Percentiles rank a stretch among this genome's conserved stretches.
These are phyloP conservation scores for Austroboletus eburneus DNA, from an alignment of 768 basidiomycete species.

Conservation along the genomic window DNA sequence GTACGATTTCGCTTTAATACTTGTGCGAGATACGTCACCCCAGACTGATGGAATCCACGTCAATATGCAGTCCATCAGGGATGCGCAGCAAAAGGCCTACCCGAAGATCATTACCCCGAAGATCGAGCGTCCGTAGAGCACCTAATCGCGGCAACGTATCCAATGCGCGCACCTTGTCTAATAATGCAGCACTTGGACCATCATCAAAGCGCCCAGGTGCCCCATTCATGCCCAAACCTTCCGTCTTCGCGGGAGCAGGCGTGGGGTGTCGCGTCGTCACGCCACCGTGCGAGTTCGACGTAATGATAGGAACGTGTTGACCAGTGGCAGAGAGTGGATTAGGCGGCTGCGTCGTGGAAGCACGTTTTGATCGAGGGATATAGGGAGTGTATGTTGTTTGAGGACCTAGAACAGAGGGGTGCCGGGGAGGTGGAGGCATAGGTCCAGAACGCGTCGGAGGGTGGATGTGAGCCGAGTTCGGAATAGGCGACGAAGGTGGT, in stretches of 20 bases:
- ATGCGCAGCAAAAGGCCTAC: constrained; percentile 43
- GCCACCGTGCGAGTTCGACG: constrained; percentile 54
- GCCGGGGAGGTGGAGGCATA: constrained; percentile 46
- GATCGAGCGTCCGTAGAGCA: constrained; percentile 80
- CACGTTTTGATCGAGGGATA: constrained; percentile 61
- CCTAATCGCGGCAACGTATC: constrained; percentile 85
- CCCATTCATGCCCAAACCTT: constrained; percentile 2
- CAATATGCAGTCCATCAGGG: not conserved
- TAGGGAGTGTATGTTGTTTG: constrained; percentile 85
- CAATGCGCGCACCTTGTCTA: constrained; percentile 87
- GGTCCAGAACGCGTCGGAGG: constrained; percentile 33
- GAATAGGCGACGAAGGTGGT: constrained; percentile 31
- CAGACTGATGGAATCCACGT: constrained; percentile 38
- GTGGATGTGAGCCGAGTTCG: constrained; percentile 22
- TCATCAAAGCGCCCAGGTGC: constrained; percentile 21
- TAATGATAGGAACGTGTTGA: constrained; percentile 65
- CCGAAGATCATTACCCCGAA: constrained; percentile 88
- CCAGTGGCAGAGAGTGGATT: constrained; percentile 39
- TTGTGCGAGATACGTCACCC: constrained; percentile 88
- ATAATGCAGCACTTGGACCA: constrained; percentile 69
- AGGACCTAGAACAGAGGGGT: constrained; percentile 41
- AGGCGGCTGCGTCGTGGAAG: constrained; percentile 21
- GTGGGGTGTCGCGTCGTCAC: constrained; percentile 44
- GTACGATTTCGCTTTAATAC: constrained; percentile 96
- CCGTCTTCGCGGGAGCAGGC: not conserved